Evolutionary conservation across 441 rosid genomes (phyloP).

Genomic region (Jatropha podagrica): DNA sequence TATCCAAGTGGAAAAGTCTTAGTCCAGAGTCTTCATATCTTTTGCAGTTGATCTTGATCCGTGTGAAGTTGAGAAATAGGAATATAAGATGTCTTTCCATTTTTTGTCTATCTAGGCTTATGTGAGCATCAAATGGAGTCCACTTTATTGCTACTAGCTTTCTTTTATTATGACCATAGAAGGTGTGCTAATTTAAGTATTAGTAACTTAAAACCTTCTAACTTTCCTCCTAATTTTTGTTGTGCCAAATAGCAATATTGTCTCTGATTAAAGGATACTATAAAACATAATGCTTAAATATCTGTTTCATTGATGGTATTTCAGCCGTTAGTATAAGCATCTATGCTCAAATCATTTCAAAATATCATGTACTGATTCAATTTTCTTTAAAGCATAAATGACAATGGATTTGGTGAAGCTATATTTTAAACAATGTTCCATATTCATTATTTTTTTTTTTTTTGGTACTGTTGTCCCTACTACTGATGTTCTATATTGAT

Average conservation of each 20-base stretch:
- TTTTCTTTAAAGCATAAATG: neutral
- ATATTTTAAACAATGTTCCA: neutral
- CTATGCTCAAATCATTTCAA: neutral
- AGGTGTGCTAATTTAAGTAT: neutral
- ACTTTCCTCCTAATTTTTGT: neutral
- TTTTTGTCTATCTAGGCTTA: neutral
- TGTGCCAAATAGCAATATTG: neutral
- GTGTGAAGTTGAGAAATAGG: neutral
- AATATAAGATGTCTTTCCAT: neutral
- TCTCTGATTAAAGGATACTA: neutral
- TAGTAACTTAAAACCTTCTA: neutral
- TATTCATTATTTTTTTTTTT: neutral
- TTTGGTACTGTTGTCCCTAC: neutral
- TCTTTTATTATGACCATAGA: neutral
- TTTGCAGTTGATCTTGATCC: neutral
- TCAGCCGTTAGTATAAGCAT: neutral
- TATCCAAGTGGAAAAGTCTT: neutral
- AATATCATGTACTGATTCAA: neutral
- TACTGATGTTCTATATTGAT: neutral
- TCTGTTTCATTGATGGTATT: neutral
- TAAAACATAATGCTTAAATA: neutral
- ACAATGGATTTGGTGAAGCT: neutral
- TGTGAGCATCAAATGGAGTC: slow-evolving; percentile 5
- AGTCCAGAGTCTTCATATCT: neutral
- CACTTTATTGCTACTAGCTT: slow-evolving; percentile 1